A percentile compares a stretch with the other conserved stretches of the same genome.
Evolutionary conservation across 2,329 filamentous ascomycete genomes (phyloP).

Genomic region (Aspergillus novoparasiticus): DNA sequence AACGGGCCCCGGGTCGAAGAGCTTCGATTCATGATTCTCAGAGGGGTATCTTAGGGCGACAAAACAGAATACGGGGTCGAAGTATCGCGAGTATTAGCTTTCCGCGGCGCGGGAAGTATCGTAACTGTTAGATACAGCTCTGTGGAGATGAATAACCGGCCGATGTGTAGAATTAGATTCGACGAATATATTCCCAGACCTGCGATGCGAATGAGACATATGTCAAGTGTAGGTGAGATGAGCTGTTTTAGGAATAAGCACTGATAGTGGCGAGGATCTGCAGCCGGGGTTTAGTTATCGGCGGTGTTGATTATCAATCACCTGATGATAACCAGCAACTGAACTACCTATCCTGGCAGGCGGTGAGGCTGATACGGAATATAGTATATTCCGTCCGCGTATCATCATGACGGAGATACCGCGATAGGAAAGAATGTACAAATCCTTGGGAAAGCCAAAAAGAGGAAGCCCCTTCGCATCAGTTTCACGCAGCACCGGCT

Average conservation of each 20-base stretch:
- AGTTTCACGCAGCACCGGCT: slow-evolving; percentile 19
- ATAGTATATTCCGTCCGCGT: slow-evolving; percentile 14
- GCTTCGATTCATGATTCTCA: background rate
- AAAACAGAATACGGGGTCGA: background rate
- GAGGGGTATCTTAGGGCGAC: background rate
- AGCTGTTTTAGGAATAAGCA: background rate
- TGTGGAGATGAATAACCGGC: background rate
- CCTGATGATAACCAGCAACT: slow-evolving; percentile 15
- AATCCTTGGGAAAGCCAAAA: slow-evolving; percentile 7
- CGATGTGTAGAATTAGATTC: background rate
- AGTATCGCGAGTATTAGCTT: background rate
- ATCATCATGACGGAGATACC: slow-evolving; percentile 18
- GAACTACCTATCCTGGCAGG: slow-evolving; percentile 4
- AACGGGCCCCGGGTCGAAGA: background rate
- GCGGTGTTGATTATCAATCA: slow-evolving; percentile 10
- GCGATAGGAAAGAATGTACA: slow-evolving; percentile 23
- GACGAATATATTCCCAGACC: background rate
- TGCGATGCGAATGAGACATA: background rate
- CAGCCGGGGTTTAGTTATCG: slow-evolving; percentile 10
- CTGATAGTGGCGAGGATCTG: slow-evolving; percentile 9
- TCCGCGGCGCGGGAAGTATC: background rate
- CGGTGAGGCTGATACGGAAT: slow-evolving; percentile 16
- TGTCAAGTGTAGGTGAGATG: background rate
- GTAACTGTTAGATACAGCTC: background rate
- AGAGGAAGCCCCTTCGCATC: background rate